Conservation (phyloP, 441 rosid genomes). For the Populus hybrid region DNA sequence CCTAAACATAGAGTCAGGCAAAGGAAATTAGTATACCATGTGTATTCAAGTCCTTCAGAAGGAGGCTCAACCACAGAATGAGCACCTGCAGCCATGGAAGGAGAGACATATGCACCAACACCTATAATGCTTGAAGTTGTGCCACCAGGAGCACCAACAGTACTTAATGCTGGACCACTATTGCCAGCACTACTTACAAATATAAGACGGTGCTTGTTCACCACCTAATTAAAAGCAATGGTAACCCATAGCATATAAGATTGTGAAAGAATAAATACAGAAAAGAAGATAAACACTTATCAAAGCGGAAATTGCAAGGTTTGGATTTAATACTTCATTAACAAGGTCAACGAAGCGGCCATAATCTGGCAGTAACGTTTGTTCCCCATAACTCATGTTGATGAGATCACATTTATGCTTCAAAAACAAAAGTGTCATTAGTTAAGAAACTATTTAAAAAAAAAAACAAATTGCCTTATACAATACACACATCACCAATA, state of each 20-base stretch:
- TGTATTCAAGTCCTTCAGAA: constrained; percentile 88
- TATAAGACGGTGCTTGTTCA: constrained; percentile 80
- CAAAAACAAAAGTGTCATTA: constrained; percentile 11
- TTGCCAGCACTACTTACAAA: constrained; percentile 99
- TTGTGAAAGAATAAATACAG: not conserved
- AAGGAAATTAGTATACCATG: constrained; percentile 56
- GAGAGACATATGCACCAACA: constrained; percentile 98
- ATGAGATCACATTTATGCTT: constrained; percentile 99
- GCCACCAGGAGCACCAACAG: constrained; percentile 99
- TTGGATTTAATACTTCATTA: constrained; percentile 62
- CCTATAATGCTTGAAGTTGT: constrained; percentile 95
- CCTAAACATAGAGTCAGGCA: constrained; percentile 13
- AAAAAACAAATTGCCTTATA: not conserved
- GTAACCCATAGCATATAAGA: not conserved
- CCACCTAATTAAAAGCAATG: constrained; percentile 50
- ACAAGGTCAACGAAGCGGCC: constrained; percentile 98
- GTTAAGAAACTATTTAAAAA: not conserved
- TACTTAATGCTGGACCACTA: constrained; percentile 96
- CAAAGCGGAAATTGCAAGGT: constrained; percentile 21
- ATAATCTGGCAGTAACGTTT: constrained; percentile 84
- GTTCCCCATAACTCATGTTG: constrained; percentile 98
- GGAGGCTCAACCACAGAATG: constrained; percentile 96
- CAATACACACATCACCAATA: not conserved
- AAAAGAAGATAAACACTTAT: constrained; percentile 10
- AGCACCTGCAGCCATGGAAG: constrained; percentile 98